Conservation (phyloP, 768 basidiomycete genomes). For the Stropharia rugosoannulata region DNA sequence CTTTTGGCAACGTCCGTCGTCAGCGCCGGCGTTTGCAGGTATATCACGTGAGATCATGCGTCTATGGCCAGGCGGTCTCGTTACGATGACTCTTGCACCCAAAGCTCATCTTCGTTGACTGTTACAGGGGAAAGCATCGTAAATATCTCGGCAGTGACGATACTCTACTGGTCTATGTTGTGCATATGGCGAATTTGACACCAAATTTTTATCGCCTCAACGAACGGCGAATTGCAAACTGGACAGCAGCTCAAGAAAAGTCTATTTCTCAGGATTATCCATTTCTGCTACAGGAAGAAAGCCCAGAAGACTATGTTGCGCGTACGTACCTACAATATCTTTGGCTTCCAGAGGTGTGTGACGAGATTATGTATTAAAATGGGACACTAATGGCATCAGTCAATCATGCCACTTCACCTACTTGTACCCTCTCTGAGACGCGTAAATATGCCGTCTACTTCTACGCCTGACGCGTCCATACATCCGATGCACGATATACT, state of each 20-base stretch:
- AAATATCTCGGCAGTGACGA: no score
- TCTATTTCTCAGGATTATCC: conserved; percentile 56
- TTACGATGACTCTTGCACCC: no score
- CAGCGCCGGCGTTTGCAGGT: no score
- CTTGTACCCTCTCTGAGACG: conserved; percentile 57
- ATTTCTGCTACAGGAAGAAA: conserved; percentile 44
- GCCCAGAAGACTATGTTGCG: conserved; percentile 54
- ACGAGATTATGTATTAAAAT: not conserved
- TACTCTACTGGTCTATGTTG: no score
- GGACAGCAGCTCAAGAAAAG: conserved; percentile 63
- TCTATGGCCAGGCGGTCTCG: no score
- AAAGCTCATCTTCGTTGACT: no score
- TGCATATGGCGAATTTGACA: not conserved
- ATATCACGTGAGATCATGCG: no score
- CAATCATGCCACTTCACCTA: conserved; percentile 64
- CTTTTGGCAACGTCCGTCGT: no score
- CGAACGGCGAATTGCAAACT: conserved; percentile 25
- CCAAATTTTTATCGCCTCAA: conserved; percentile 10
- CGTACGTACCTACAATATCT: conserved; percentile 75
- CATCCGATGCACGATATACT: conserved; percentile 61
- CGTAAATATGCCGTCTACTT: conserved; percentile 36
- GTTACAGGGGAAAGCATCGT: no score
- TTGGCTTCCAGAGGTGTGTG: conserved; percentile 71
- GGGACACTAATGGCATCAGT: conserved; percentile 36
- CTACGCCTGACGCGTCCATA: conserved; percentile 19